Base-by-base conservation (phyloP, 768 basidiomycete species). In the Xerocomellus dryophilus region DNA sequence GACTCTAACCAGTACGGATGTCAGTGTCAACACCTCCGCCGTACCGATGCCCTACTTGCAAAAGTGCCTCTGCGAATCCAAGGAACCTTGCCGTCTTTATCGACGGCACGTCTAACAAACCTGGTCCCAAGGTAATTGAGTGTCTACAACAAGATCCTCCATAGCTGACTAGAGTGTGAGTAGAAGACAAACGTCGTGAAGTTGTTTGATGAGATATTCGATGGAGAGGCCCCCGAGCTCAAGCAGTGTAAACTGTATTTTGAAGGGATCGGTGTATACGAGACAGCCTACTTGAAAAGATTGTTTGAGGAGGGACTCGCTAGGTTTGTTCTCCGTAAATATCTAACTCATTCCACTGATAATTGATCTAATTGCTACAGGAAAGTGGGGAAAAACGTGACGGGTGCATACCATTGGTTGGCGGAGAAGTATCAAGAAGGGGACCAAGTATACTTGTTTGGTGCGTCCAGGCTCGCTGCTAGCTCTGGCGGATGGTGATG, bases 71-170 rank as follows among this genome's bases (percentile, higher is more conserved):
- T 12, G 10, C 2, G 10, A 21, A 52, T 41, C 9, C 44, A 6
- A 47, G 82, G 85, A 62, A 67, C 17, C 32, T 61, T 51, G 64
- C n/a, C 43, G 68, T 46, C 53, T 63, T 51, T 41, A 53, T 62
- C 23, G 60, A 61, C 25, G 60, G 60, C 1, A 61, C 60, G 7
- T 57, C 55, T 2, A 61, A 61, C 42, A 31, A 46, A 41, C 45
- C 51, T 47, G 58, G 51, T 20, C 18, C n/a, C 77, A 57, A 74
- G 68, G 86, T 85, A 21, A 50, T 53, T 36, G 75, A 69, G 11
- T 40, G 4, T 20, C 15, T 7, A 7, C 11, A 4, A 9, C 11
- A 29, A 3, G 1, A 12, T 17, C 20, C 31, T n/a, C 18, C 9
- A 12, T 4, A 18, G 17, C n/a, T 47, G 15, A 48, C 20, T 3